Percentiles rank a stretch among this genome's conserved stretches.
Conservation (phyloP, 352 stramenopile species). For the Phytophthora sojae region DNA sequence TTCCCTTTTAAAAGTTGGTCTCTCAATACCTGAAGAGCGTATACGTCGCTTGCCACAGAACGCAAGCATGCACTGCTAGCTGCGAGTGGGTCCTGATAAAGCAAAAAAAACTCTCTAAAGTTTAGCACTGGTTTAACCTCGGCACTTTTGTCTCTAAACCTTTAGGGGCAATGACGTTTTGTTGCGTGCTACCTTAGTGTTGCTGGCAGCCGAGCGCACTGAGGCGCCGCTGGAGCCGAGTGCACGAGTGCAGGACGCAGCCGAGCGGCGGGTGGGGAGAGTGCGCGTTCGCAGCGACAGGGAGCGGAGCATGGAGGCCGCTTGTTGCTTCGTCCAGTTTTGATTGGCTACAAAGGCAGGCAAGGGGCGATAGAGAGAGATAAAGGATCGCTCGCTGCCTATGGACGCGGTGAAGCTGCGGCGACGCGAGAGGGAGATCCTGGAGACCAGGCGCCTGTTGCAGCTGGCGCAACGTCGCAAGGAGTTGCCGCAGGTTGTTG, state of each 20-base stretch:
- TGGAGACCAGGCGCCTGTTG: conserved; percentile 9
- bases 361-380: neutral
- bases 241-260: neutral
- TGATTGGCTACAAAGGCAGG: conserved; percentile 11
- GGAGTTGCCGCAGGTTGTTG: neutral
- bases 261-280: neutral
- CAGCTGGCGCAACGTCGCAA: conserved; percentile 19
- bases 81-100: conserved; percentile 6
- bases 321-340: neutral
- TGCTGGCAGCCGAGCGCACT: neutral
- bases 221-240: neutral
- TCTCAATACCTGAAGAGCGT: conserved; percentile 34
- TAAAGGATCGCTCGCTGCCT: neutral
- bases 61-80: conserved; percentile 19
- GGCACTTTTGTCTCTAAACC: neutral
- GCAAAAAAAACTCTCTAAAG: neutral
- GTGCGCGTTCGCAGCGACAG: neutral
- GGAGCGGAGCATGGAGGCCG: neutral
- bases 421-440: conserved; percentile 8
- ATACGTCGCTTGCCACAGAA: conserved; percentile 44
- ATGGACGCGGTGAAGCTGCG: conserved; percentile 12
- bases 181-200: neutral
- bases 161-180: neutral
- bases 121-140: conserved; percentile 11
- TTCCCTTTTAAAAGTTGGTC: neutral